These are phyloP conservation scores for Picochlorum sp. DNA, from an alignment of 139 green algal species.

Conservation along the genomic window DNA sequence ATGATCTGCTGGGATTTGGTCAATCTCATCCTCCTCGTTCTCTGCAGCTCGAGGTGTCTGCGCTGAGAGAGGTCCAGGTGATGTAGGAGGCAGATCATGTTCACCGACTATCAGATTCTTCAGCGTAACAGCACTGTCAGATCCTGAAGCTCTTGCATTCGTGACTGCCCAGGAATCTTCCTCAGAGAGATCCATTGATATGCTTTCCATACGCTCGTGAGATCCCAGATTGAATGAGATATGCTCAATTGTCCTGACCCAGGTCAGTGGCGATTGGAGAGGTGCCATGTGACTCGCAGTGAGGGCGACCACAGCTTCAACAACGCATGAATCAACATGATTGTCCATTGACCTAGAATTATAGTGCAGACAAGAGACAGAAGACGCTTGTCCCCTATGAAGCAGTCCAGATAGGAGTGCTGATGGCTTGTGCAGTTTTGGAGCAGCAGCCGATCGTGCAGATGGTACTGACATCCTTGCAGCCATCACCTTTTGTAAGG, in stretches of 20 bases:
- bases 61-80: neutral
- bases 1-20: conserved; percentile 19
- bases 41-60: neutral
- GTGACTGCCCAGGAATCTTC: conserved; percentile 15
- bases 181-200: conserved; percentile 15
- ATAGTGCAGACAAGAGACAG: too few species aligned
- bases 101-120: conserved; percentile 18
- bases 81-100: conserved; percentile 22
- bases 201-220: too few species aligned
- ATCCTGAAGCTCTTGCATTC: neutral
- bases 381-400: too few species aligned
- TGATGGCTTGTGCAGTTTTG: too few species aligned
- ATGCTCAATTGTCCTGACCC: conserved; percentile 16
- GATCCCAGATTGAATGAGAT: conserved; percentile 20
- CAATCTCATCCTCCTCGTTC: conserved; percentile 9
- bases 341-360: neutral
- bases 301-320: neutral
- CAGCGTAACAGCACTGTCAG: neutral
- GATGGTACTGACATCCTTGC: neutral
- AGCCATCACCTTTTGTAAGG: neutral
- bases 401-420: too few species aligned
- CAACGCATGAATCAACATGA: neutral
- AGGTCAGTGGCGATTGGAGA: conserved; percentile 7
- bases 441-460: too few species aligned
- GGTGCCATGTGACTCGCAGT: neutral